Percentiles rank a stretch among this genome's conserved stretches.
Conservation (phyloP, 257 asterid genomes). For the Dorcoceras hygrometricum region DNA sequence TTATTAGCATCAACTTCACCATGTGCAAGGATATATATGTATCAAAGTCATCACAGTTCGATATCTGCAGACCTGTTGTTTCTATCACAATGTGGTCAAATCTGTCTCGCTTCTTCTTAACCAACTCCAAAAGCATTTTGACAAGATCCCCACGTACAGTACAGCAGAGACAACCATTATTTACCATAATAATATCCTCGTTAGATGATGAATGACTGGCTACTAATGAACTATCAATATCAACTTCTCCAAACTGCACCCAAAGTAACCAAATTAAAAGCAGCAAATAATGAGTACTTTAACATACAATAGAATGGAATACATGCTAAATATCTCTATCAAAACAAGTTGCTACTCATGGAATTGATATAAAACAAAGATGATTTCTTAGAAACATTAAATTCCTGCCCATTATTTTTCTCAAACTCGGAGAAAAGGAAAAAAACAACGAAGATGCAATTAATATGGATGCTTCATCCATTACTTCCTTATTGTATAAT, state of each 20-base stretch:
- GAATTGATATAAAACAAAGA: not conserved
- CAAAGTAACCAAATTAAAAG: constrained; percentile 22
- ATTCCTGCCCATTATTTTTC: not conserved
- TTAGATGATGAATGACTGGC: constrained; percentile 90
- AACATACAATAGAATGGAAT: not conserved
- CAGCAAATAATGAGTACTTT: constrained; percentile 5
- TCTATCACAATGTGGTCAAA: constrained; percentile 94
- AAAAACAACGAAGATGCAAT: not conserved
- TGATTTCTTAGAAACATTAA: not conserved
- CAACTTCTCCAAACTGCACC: constrained; percentile 98
- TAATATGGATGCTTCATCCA: not conserved
- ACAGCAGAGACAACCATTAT: constrained; percentile 94
- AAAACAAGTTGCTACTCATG: not conserved
- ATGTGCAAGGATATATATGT: constrained; percentile 11
- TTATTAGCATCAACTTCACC: constrained; percentile 3
- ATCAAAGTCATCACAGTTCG: constrained; percentile 7
- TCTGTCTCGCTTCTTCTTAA: constrained; percentile 67
- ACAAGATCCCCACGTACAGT: constrained; percentile 98
- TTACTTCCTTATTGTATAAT: constrained; percentile 11
- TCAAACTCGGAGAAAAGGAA: not conserved
- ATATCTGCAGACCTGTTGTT: constrained; percentile 68
- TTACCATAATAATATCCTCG: constrained; percentile 91
- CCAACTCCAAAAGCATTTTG: constrained; percentile 91
- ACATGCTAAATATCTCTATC: not conserved
- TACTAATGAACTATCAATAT: constrained; percentile 88